Percentiles rank a stretch among this genome's conserved stretches.
Evolutionary conservation across 2,329 filamentous ascomycete species (phyloP).

Genomic region (Verticillium longisporum): DNA sequence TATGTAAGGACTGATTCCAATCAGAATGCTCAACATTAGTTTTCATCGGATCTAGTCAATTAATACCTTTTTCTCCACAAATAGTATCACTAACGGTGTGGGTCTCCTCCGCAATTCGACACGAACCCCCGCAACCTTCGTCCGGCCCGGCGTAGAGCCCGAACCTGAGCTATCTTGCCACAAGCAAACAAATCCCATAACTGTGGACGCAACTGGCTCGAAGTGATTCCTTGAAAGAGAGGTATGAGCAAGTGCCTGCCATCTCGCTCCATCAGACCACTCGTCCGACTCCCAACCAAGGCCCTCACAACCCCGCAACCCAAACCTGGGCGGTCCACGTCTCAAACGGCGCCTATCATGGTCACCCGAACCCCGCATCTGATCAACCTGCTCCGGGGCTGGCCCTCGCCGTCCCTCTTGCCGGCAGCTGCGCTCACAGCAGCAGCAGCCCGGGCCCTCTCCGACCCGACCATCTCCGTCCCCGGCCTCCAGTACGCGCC

Average conservation of each 20-base stretch:
- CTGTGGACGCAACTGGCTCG: no score
- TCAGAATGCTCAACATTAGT: no score
- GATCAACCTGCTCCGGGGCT: slow-evolving; percentile 63
- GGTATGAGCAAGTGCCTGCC: background rate
- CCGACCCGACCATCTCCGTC: slow-evolving; percentile 48
- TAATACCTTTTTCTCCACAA: no score
- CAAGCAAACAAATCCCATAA: no score
- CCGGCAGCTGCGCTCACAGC: slow-evolving; percentile 55
- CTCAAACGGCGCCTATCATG: background rate
- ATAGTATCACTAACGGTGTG: no score
- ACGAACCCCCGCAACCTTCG: no score
- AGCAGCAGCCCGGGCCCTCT: slow-evolving; percentile 55
- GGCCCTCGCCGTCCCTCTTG: slow-evolving; percentile 58
- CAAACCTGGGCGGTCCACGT: background rate
- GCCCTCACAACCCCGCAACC: background rate
- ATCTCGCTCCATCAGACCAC: background rate
- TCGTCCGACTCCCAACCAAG: background rate
- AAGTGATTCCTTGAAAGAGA: no score
- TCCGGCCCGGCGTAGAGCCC: no score
- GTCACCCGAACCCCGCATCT: slow-evolving; percentile 17
- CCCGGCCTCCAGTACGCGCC: slow-evolving; percentile 74
- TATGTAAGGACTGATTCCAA: no score
- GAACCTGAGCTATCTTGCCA: no score
- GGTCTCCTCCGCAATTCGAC: no score
- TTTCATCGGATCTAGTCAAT: no score